Base-by-base conservation (phyloP, 2,329 filamentous ascomycete genomes). In the Penicillium frequentans region DNA sequence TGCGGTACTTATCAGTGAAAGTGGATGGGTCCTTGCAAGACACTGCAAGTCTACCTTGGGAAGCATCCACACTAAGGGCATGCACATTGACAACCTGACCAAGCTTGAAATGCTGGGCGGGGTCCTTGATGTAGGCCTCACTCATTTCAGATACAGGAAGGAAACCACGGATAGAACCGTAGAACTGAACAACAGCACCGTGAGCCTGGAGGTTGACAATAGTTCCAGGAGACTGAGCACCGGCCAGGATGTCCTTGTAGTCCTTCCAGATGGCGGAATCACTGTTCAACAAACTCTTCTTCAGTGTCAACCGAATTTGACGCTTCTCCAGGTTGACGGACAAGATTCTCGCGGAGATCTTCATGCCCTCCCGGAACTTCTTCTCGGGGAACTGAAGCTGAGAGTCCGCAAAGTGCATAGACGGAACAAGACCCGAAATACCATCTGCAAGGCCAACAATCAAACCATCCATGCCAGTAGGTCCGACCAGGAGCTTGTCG, bases 111-210 rank as follows among this genome's bases (percentile, higher is more conserved):
- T 98, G 93, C 68, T 96, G 87, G 46, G 85, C 86, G 5, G 95
- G 92, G 68, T 97, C 90, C 64, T 89, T 85, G 68, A 99, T 97
- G 70, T 89, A 97, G 11, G 93, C 92, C 73, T 99, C 95, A 72
- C 95, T 98, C 95, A 99, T 99, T 75, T 99, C 93, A 1, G 90
- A 90, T 0, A 96, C 88, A 2, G 95, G 95, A 54, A 99, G 82
- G 78, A 96, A 99, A 9, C 90, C 96, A 63, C 86, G 86, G 21
- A 99, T 81, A 9, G 82, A 77, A 19, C 91, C 91, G 68, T 96
- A 99, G 75, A 98, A 99, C 70, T 96, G 91, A 52, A 99, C 89
- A 19, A 93, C 86, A 11, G 95, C 95, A 57, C 95, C 95, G 52
- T 86, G 86, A 3, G 84, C 77, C 55, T 91, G 81, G 11, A 99